phyloP scores from a whole-genome alignment of 257 asterid genomes.

The Gentiana straminea region DNA sequence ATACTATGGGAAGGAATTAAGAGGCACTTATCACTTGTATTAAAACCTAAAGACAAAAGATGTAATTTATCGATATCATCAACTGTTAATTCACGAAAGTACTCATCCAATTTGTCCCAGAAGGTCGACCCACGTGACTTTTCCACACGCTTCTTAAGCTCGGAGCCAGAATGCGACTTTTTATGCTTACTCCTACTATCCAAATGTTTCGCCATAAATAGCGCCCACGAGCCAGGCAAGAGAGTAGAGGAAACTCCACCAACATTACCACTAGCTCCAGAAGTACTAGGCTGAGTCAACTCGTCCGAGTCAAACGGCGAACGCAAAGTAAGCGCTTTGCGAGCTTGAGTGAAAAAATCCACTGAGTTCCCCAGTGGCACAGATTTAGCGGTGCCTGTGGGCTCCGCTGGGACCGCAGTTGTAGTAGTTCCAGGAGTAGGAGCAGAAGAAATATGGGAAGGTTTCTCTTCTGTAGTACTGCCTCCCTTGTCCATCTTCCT shows the following conservation, averaged over 20 bases:
- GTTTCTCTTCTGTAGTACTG: slow-evolving; percentile 29
- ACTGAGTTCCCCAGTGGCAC: slow-evolving; percentile 22
- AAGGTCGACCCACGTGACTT: slow-evolving; percentile 35
- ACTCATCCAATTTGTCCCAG: slow-evolving; percentile 76
- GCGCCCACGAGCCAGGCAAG: slow-evolving; percentile 59
- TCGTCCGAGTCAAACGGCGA: slow-evolving; percentile 68
- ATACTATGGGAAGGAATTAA: slow-evolving; percentile 23
- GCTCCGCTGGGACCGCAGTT: slow-evolving; percentile 28
- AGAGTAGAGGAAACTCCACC: slow-evolving; percentile 24
- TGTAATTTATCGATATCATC: slow-evolving; percentile 60
- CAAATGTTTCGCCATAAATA: slow-evolving; percentile 45
- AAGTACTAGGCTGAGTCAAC: slow-evolving; percentile 13
- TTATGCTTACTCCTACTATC: slow-evolving; percentile 69
- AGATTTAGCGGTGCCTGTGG: slow-evolving; percentile 33
- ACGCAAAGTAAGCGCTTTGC: slow-evolving; percentile 58
- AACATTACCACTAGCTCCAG: slow-evolving; percentile 9
- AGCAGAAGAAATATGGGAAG: slow-evolving; percentile 32
- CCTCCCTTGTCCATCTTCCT: slow-evolving; percentile 29
- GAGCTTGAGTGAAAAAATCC: slow-evolving; percentile 67
- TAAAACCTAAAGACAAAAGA: slow-evolving; percentile 23
- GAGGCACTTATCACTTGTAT: slow-evolving; percentile 35
- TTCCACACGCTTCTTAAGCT: slow-evolving; percentile 38
- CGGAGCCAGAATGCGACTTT: slow-evolving; percentile 52
- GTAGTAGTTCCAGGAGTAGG: slow-evolving; percentile 3
- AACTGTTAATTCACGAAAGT: slow-evolving; percentile 52